Evolutionary conservation across 345 rosid species (phyloP).

Genomic region (Gynandropsis gynandra): DNA sequence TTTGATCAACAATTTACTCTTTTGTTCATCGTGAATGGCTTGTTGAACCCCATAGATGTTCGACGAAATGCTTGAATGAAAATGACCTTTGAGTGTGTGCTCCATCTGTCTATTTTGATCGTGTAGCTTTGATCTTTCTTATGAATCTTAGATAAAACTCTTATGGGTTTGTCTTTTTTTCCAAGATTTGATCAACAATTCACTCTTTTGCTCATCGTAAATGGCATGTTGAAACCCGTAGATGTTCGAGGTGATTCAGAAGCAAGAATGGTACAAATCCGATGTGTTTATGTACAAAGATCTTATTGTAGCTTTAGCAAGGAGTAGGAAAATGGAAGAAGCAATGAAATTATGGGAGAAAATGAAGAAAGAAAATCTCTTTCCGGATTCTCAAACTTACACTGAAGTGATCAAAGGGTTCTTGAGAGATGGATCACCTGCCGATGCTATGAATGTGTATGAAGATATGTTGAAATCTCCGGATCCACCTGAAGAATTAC

Average conservation of each 20-base stretch:
- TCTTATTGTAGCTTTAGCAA: slow-evolving; percentile 58
- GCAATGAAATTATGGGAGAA: slow-evolving; percentile 67
- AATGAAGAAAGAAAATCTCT: slow-evolving; percentile 66
- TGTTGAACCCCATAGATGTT: too few relatives aligned
- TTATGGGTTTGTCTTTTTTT: slow-evolving; percentile 5
- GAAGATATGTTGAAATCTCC: slow-evolving; percentile 94
- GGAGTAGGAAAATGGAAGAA: slow-evolving; percentile 67
- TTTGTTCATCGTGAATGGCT: neutral
- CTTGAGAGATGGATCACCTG: slow-evolving; percentile 73
- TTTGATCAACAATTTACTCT: neutral
- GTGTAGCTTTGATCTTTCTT: neutral
- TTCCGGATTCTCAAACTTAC: slow-evolving; percentile 84
- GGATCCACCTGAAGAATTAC: slow-evolving; percentile 85
- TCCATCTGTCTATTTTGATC: neutral
- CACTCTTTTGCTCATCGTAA: slow-evolving; percentile 8
- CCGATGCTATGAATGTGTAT: slow-evolving; percentile 88
- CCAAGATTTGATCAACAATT: slow-evolving; percentile 1
- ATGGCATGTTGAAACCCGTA: slow-evolving; percentile 26
- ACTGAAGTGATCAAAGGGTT: slow-evolving; percentile 83
- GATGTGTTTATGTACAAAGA: slow-evolving; percentile 86
- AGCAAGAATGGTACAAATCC: slow-evolving; percentile 77
- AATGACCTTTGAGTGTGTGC: too few relatives aligned
- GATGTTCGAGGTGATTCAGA: slow-evolving; percentile 67
- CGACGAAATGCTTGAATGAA: slow-evolving; percentile 23
- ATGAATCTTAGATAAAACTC: neutral